Base-by-base conservation (phyloP, 352 stramenopile species). In the Blastocystis sp. region DNA sequence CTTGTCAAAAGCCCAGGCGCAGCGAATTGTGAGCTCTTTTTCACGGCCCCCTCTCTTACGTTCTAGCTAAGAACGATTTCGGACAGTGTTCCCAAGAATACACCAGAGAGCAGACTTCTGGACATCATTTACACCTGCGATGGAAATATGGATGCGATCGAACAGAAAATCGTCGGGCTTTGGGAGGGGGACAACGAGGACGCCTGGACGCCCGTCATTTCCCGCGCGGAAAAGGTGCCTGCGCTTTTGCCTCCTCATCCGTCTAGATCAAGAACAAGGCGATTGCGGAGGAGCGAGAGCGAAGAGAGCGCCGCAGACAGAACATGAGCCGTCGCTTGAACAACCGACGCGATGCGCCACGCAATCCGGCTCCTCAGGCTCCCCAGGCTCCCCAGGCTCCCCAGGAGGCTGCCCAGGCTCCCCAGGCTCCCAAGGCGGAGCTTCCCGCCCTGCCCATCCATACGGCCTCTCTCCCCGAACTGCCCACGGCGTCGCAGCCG, bases 111-210 rank as follows among this genome's bases (percentile, higher is more conserved):
- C 2, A 48, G 40, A 10, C 34, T 68, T 48, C 34, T 84, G 21
- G 74, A 84, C 19, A 84, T 84, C 57, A 84, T 84, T 28, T 62
- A 59, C 60, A 59, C 74, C 54, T 69, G 57, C 48, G 52, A 84
- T 57, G 74, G 74, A 84, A 69, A 84, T 64, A 84, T 84, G 38
- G 42, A 57, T n/a, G 60, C 38, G 14, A 84, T 84, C n/a, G 57
- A 84, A 42, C 28, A 42, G 6, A 10, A 68, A 84, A 59, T 84
- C 17, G 45, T 14, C 34, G 57, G 66, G 21, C 9, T 69, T 1
- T 84, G 74, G 74, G 74, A 84, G 48, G 43, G 66, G 57, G 74
- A 45, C 24, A 43, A 52, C n/a, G 40, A 68, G 24, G 52, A 84
- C 74, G 24, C 54, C 45, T 84, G 74, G 74, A 84, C 14, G 21